A percentile compares a stretch with the other conserved stretches of the same genome.
These are phyloP conservation scores for Salvia splendens DNA, from an alignment of 257 asterid genomes.

Conservation along the genomic window DNA sequence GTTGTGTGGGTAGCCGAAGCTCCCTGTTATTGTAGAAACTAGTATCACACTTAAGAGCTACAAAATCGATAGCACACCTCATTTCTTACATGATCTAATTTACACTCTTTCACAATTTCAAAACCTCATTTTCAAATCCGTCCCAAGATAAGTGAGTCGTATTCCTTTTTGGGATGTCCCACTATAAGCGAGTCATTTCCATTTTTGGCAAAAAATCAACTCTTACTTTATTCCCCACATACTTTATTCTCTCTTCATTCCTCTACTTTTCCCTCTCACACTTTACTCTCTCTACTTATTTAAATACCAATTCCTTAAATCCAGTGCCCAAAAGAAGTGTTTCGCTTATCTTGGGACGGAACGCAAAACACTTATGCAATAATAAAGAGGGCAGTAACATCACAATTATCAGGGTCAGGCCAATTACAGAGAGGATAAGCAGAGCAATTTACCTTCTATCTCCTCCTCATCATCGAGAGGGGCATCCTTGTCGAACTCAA, in stretches of 20 bases:
- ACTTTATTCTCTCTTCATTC: too few relatives aligned
- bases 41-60: neutral
- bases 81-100: constrained; percentile 14
- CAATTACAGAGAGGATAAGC: constrained; percentile 6
- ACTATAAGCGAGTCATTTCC: too few relatives aligned
- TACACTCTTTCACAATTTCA: neutral
- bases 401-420: constrained; percentile 1
- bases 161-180: too few relatives aligned
- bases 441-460: constrained; percentile 61
- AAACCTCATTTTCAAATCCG: neutral
- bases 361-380: neutral
- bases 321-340: too few relatives aligned
- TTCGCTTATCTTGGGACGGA: too few relatives aligned
- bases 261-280: too few relatives aligned
- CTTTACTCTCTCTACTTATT: too few relatives aligned
- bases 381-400: neutral
- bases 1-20: neutral
- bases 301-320: too few relatives aligned
- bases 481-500: constrained; percentile 87
- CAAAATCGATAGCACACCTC: neutral
- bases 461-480: constrained; percentile 94
- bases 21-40: neutral
- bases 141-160: too few relatives aligned
- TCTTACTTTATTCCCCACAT: too few relatives aligned
- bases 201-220: too few relatives aligned